These are phyloP conservation scores for Hericium rajendrae DNA, from an alignment of 768 basidiomycete genomes.

Conservation along the genomic window DNA sequence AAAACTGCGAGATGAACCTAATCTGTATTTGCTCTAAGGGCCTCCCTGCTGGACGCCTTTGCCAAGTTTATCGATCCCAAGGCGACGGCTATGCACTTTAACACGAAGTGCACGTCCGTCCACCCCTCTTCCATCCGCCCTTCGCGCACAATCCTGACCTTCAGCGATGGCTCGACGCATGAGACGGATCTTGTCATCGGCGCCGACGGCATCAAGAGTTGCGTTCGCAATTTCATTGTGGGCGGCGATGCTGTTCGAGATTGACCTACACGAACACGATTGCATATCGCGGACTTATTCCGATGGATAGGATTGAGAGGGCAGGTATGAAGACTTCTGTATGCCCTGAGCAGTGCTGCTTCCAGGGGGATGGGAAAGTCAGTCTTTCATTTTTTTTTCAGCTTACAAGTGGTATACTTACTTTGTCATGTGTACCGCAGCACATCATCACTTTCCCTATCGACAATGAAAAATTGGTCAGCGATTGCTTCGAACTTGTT, in stretches of 20 bases:
- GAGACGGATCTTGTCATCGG: slow-evolving; percentile 41
- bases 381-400: not conserved
- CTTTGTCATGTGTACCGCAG: not conserved
- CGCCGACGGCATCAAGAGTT: slow-evolving; percentile 27
- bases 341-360: slow-evolving; percentile 24
- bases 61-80: slow-evolving; percentile 31
- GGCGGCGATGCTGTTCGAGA: slow-evolving; percentile 16
- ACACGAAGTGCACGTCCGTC: slow-evolving; percentile 34
- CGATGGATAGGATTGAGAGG: slow-evolving; percentile 27
- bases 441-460: not conserved
- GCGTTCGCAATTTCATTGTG: slow-evolving; percentile 29
- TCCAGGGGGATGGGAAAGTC: slow-evolving; percentile 39
- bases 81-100: slow-evolving; percentile 29
- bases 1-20: too few species aligned
- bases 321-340: slow-evolving; percentile 35
- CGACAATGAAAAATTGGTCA: not conserved
- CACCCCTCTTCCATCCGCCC: slow-evolving; percentile 14
- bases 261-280: slow-evolving; percentile 37
- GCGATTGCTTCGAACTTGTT: slow-evolving; percentile 21
- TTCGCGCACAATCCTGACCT: slow-evolving; percentile 27
- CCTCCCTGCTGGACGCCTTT: slow-evolving; percentile 37
- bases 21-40: not conserved
- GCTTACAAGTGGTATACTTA: not conserved
- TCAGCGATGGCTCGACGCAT: slow-evolving; percentile 38
- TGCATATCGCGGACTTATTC: slow-evolving; percentile 41